Conservation (phyloP, 331 rosid genomes). For the Acacia pycnantha region DNA sequence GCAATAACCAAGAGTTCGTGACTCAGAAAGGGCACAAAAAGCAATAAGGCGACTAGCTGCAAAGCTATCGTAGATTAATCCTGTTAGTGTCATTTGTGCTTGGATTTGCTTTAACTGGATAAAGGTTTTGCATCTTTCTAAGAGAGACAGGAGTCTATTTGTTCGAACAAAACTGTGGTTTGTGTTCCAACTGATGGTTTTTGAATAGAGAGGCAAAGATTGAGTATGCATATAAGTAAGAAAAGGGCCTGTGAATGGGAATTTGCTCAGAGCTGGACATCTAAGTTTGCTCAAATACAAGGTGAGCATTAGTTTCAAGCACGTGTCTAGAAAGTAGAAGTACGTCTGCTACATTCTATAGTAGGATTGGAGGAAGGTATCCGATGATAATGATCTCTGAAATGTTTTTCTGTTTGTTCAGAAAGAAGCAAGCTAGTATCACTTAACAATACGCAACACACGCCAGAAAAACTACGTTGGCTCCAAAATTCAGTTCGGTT, state of each 20-base stretch:
- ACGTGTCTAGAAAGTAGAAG: background rate
- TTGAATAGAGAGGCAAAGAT: slow-evolving; percentile 22
- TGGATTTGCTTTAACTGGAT: slow-evolving; percentile 76
- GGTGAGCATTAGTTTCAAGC: slow-evolving; percentile 25
- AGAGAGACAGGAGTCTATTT: slow-evolving; percentile 56
- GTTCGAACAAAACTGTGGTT: slow-evolving; percentile 46
- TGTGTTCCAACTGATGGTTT: slow-evolving; percentile 62
- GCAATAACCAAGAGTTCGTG: slow-evolving; percentile 54
- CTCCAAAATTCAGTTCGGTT: background rate
- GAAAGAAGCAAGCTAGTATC: slow-evolving; percentile 7
- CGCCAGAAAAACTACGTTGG: background rate
- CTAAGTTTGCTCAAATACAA: slow-evolving; percentile 26
- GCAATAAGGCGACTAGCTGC: slow-evolving; percentile 74
- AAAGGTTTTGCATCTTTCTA: slow-evolving; percentile 60
- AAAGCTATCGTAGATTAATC: slow-evolving; percentile 53
- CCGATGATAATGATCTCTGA: slow-evolving; percentile 5
- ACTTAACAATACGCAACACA: slow-evolving; percentile 6
- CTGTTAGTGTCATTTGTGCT: slow-evolving; percentile 59
- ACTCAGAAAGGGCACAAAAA: slow-evolving; percentile 71
- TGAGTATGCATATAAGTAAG: slow-evolving; percentile 11
- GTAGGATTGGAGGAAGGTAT: background rate
- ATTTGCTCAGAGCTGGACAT: background rate
- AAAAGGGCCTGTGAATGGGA: background rate
- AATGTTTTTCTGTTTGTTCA: slow-evolving; percentile 9
- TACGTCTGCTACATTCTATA: slow-evolving; percentile 3